These are phyloP conservation scores for Colletotrichum noveboracense DNA, from an alignment of 2,329 filamentous ascomycete species.

Conservation along the genomic window DNA sequence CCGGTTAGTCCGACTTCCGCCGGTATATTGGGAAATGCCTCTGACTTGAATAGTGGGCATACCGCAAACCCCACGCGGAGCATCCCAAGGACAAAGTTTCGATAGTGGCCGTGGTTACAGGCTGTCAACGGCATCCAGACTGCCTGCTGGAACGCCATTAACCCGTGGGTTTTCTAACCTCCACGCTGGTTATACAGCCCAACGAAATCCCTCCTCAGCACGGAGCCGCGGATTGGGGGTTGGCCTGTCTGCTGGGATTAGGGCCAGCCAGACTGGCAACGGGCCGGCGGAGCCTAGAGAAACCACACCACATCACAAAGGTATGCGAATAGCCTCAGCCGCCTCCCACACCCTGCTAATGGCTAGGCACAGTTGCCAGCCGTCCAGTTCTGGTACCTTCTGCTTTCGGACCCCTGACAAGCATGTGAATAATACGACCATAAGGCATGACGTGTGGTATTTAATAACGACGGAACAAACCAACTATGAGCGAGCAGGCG, in stretches of 20 bases:
- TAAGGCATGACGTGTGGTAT: not conserved
- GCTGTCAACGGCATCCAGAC: constrained; percentile 33
- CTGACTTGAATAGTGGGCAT: constrained; percentile 26
- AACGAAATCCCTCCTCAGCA: not conserved
- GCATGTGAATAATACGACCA: not conserved
- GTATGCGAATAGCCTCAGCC: not conserved
- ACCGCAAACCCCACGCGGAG: constrained; percentile 32
- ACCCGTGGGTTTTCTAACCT: not conserved
- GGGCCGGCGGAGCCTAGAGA: not conserved
- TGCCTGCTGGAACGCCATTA: constrained; percentile 32
- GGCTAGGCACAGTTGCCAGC: not conserved
- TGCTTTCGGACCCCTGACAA: not conserved
- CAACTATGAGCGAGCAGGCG: not conserved
- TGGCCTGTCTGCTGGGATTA: constrained; percentile 10
- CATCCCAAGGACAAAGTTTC: constrained; percentile 31
- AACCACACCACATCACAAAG: not conserved
- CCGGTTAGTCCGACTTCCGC: constrained; percentile 20
- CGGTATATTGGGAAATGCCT: not conserved
- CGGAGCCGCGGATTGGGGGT: not conserved
- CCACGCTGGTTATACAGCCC: not conserved
- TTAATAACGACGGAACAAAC: not conserved
- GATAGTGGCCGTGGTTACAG: constrained; percentile 27
- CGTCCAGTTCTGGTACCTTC: not conserved
- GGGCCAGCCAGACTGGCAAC: not conserved
- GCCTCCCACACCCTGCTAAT: not conserved